Percentiles rank a stretch among this genome's conserved stretches.
Conservation (phyloP, 495 filamentous ascomycete species). For the Annulohypoxylon stygium region DNA sequence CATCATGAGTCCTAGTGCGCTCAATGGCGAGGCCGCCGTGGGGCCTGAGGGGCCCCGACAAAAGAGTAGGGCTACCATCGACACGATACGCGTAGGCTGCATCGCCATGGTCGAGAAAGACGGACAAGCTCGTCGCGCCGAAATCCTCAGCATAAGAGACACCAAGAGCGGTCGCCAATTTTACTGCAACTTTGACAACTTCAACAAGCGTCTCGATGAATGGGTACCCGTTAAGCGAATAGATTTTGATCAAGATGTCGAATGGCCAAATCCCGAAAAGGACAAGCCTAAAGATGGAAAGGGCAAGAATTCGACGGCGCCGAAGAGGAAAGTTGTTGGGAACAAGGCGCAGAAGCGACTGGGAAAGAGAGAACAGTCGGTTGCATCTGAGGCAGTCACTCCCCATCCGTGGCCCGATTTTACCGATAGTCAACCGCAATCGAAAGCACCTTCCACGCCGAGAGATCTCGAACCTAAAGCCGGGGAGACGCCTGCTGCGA, state of each 20-base stretch:
- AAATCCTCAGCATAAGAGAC: constrained; percentile 89
- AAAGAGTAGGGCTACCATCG: constrained; percentile 82
- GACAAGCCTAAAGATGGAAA: constrained; percentile 67
- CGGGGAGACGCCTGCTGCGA: constrained; percentile 61
- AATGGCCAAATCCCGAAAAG: constrained; percentile 70
- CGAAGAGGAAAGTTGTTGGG: constrained; percentile 61
- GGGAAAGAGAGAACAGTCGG: constrained; percentile 62
- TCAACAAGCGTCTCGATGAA: constrained; percentile 99
- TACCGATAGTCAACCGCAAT: constrained; percentile 49
- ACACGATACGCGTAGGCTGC: constrained; percentile 72
- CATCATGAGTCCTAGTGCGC: constrained; percentile 59
- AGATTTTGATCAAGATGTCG: constrained; percentile 75
- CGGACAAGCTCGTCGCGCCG: constrained; percentile 87
- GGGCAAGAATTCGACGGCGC: constrained; percentile 57
- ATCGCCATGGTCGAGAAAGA: constrained; percentile 70
- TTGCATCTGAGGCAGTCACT: constrained; percentile 60
- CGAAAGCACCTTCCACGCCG: constrained; percentile 53
- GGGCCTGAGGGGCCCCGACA: constrained; percentile 67
- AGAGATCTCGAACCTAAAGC: constrained; percentile 56
- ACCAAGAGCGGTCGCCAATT: constrained; percentile 86
- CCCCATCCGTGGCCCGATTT: constrained; percentile 60
- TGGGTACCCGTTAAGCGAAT: constrained; percentile 87
- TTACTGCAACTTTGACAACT: constrained; percentile 98
- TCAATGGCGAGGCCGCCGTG: constrained; percentile 59
- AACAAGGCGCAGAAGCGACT: constrained; percentile 71